A percentile compares a stretch with the other conserved stretches of the same genome.
Conservation (phyloP, 345 rosid species). For the Sisymbrium irio region DNA sequence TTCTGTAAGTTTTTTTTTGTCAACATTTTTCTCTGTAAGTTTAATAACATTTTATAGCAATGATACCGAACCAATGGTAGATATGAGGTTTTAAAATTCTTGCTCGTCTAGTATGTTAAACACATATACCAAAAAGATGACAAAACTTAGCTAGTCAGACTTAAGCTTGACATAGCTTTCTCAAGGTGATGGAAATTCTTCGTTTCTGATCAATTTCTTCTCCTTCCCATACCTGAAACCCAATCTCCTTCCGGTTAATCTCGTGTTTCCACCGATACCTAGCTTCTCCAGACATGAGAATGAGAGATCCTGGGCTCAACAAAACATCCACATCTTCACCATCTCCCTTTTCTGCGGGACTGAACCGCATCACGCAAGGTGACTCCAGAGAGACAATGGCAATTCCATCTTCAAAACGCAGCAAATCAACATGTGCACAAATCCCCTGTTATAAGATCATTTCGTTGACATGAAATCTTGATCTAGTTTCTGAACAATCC, state of each 20-base stretch:
- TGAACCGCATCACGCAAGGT: conserved; percentile 81
- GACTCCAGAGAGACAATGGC: conserved; percentile 84
- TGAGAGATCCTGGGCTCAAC: conserved; percentile 73
- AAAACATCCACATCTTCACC: conserved; percentile 41
- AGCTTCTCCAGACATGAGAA: conserved; percentile 80
- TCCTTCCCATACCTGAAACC: conserved; percentile 80
- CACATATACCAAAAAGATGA: background rate
- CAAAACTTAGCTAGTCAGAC: background rate
- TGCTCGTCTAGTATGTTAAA: background rate
- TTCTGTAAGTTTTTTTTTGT: background rate
- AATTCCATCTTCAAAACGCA: conserved; percentile 91
- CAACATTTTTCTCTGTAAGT: too few relatives aligned
- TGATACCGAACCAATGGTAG: background rate
- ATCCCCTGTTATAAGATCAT: conserved; percentile 55
- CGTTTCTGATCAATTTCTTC: conserved; percentile 58
- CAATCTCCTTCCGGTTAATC: conserved; percentile 70
- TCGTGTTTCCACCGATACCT: conserved; percentile 89
- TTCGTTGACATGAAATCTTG: background rate
- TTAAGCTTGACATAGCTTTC: conserved; percentile 54
- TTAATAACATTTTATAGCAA: background rate
- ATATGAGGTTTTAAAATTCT: background rate
- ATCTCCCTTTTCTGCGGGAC: conserved; percentile 31
- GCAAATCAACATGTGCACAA: conserved; percentile 85
- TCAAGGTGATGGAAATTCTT: conserved; percentile 74
- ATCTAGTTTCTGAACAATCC: background rate